A percentile compares a stretch with the other conserved stretches of the same genome.
phyloP scores from a whole-genome alignment of 768 basidiomycete species.

The Saitozyma podzolica region DNA sequence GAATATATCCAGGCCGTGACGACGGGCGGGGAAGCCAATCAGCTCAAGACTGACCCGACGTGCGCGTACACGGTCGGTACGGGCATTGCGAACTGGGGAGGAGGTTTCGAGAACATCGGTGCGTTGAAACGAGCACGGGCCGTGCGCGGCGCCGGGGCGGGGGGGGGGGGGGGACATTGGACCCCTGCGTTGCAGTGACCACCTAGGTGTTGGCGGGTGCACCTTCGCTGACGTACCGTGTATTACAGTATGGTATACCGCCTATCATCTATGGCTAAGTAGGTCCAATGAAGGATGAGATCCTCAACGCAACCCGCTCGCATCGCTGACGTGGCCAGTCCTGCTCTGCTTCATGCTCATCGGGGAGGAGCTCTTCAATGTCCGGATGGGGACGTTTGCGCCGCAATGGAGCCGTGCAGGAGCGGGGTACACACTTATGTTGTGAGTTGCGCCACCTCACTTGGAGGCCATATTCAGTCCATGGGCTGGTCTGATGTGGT shows the following conservation, averaged over 20 bases:
- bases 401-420: constrained; percentile 41
- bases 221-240: too few relatives aligned
- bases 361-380: constrained; percentile 34
- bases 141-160: too few relatives aligned
- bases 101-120: constrained; percentile 28
- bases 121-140: neutral
- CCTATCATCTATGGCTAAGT: constrained; percentile 31
- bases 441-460: constrained; percentile 19
- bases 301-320: too few relatives aligned
- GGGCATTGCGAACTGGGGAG: constrained; percentile 36
- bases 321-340: constrained; percentile 13
- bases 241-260: constrained; percentile 29
- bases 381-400: constrained; percentile 37
- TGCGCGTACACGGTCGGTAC: constrained; percentile 36
- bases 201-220: too few relatives aligned
- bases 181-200: too few relatives aligned
- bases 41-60: constrained; percentile 7
- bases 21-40: constrained; percentile 5
- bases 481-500: neutral
- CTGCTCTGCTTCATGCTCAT: constrained; percentile 33
- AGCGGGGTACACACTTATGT: constrained; percentile 40
- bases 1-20: constrained; percentile 12
- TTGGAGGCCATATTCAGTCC: neutral
- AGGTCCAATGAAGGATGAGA: constrained; percentile 2
- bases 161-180: too few relatives aligned